Conservation (phyloP, 1,139 yeast species). For the Sugiyamaella castrensis region DNA sequence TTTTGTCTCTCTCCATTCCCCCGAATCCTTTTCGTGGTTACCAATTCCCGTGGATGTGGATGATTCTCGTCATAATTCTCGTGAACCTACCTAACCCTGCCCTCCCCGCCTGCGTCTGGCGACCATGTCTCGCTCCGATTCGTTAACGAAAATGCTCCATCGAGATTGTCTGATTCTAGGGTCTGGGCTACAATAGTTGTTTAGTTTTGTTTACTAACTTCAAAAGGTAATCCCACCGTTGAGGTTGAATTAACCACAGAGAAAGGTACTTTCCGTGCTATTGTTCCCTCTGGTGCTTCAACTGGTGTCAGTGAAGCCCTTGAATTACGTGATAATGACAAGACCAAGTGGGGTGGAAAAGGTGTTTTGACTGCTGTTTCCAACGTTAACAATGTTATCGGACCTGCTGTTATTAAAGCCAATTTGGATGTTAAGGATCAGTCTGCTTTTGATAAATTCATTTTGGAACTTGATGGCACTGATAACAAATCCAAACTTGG, state of each 20-base stretch:
- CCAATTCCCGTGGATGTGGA: too few species aligned
- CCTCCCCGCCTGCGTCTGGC: too few species aligned
- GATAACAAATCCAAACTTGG: constrained; percentile 92
- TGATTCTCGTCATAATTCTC: too few species aligned
- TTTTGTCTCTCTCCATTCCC: too few species aligned
- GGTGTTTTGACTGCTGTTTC: constrained; percentile 91
- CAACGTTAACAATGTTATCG: constrained; percentile 85
- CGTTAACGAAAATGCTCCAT: too few species aligned
- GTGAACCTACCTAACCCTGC: too few species aligned
- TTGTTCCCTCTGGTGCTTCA: constrained; percentile 96
- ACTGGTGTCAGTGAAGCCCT: constrained; percentile 94
- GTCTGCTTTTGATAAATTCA: constrained; percentile 73
- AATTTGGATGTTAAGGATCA: constrained; percentile 76
- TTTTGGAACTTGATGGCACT: constrained; percentile 80
- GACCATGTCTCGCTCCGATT: too few species aligned
- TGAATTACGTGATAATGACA: constrained; percentile 94
- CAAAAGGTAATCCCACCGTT: constrained; percentile 76
- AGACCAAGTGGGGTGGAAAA: constrained; percentile 92
- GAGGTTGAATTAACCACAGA: constrained; percentile 89
- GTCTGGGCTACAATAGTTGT: too few species aligned
- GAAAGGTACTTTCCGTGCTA: constrained; percentile 84
- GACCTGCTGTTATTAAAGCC: constrained; percentile 79
- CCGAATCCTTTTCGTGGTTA: too few species aligned
- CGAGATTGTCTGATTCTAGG: too few species aligned
- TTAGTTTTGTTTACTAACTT: neutral